Evolutionary conservation across 139 green algal species (phyloP), one percentile per base, ranked within the genome.

Genomic region (Chlamydomonas asymmetrica): DNA sequence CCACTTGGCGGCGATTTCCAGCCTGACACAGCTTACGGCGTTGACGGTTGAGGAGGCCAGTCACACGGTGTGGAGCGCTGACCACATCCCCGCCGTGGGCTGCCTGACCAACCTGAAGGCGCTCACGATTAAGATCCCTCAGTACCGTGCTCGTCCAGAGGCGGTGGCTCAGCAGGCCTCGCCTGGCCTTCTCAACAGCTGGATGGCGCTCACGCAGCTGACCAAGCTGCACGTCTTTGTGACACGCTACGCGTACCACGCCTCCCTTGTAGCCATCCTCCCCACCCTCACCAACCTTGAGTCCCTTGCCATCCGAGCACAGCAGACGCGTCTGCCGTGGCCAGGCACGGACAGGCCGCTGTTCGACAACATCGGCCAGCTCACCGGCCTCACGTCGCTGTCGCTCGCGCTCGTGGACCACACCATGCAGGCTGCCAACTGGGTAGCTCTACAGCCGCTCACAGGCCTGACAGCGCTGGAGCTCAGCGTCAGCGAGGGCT

Each of bases 1-100:
- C 39, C 70, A 76, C 59, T 68, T 76, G 31, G 56, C 56, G 41
- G 67, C 67, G 70, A 56, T 76, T 6, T 22, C 2, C 31, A 56
- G 56, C 13, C 70, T 76, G 18, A 76, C 70, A 29, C 70, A 76
- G 70, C 70, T 76, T 5, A 76, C 70, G 0, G 60, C 57, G 20
- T 57, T 76, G 27, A 76, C 70, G 39, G 67, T 76, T 56, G 70
- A 76, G 41, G 70, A 76, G 70, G 70, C 70, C 40, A 68, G 56
- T 0, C 70, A 76, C 56, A 49, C 57, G 8, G 59, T 41, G 56
- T 76, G 70, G 70, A 61, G 48, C 18, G 20, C 40, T 5, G 70
- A 76, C 5, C 70, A 76, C 70, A 52, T 76, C 22, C 56, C 70
- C 70, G 67, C 67, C 56, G 70, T 76, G 38, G 70, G 70, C 59